Evolutionary conservation across 257 asterid genomes (phyloP).

Genomic region (Jacaranda mimosifolia): DNA sequence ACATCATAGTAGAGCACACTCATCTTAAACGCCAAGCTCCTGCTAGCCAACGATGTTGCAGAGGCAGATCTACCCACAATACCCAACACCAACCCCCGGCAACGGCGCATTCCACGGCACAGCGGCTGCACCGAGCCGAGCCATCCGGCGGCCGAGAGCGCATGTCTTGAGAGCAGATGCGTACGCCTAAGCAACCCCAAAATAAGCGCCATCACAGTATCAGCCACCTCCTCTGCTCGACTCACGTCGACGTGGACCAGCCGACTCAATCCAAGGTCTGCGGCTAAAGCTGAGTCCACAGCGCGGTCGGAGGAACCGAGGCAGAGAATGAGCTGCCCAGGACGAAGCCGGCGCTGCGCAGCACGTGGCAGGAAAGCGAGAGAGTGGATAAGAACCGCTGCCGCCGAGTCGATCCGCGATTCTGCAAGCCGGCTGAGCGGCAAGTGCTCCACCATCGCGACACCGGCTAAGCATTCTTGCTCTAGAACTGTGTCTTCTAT

Average conservation of each 20-base stretch:
- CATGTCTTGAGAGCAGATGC: constrained; percentile 72
- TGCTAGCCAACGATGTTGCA: constrained; percentile 59
- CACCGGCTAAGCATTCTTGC: constrained; percentile 57
- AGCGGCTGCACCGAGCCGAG: constrained; percentile 85
- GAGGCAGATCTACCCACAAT: constrained; percentile 78
- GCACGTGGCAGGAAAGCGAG: constrained; percentile 84
- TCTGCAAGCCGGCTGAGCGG: constrained; percentile 72
- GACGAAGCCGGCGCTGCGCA: constrained; percentile 77
- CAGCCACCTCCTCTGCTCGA: constrained; percentile 83
- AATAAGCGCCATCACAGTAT: constrained; percentile 77
- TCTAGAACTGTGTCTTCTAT: constrained; percentile 68
- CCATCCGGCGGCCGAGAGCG: constrained; percentile 82
- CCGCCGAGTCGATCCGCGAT: constrained; percentile 71
- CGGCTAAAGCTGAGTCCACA: constrained; percentile 66
- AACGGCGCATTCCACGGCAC: constrained; percentile 63
- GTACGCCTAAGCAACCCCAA: constrained; percentile 76
- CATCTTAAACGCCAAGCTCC: constrained; percentile 76
- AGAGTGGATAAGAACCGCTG: constrained; percentile 73
- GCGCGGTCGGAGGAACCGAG: constrained; percentile 77
- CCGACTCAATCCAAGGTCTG: constrained; percentile 64
- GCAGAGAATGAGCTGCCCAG: constrained; percentile 76
- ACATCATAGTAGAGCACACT: constrained; percentile 73
- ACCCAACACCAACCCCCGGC: constrained; percentile 66
- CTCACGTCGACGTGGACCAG: constrained; percentile 72
- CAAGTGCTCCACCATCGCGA: constrained; percentile 67